These are phyloP conservation scores for Stenocarpella maydis DNA, from an alignment of 2,329 filamentous ascomycete genomes.

Conservation along the genomic window DNA sequence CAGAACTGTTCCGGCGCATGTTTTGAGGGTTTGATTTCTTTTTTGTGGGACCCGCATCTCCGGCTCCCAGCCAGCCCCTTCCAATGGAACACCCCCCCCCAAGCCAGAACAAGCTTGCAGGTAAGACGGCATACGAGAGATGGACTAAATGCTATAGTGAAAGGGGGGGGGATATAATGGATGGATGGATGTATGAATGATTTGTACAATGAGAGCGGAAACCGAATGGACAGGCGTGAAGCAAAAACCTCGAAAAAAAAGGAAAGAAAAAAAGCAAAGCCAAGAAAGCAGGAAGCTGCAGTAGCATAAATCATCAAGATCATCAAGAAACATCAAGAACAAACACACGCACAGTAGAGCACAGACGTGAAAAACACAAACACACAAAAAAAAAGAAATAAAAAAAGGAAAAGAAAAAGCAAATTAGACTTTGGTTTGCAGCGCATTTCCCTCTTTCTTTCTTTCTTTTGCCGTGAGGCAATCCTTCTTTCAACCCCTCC, in stretches of 20 bases:
- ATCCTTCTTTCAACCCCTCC: conserved; percentile 40
- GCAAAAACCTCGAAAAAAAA: background rate
- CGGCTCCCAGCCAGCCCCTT: no score
- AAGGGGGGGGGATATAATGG: no score
- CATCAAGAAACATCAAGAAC: no score
- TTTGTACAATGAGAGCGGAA: conserved; percentile 12
- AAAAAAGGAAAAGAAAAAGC: background rate
- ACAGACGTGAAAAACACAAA: no score
- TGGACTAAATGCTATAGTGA: no score
- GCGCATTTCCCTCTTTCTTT: background rate
- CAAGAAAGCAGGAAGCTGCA: background rate
- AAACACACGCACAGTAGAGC: background rate
- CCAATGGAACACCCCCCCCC: background rate
- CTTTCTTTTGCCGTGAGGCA: conserved; percentile 47
- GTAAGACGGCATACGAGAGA: no score
- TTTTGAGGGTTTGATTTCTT: background rate
- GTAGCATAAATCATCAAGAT: background rate
- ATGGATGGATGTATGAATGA: no score
- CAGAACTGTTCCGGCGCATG: conserved; percentile 11
- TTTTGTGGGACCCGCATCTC: no score
- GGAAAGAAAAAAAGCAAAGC: background rate
- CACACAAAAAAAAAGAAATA: no score
- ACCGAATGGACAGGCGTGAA: background rate
- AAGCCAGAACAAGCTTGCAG: conserved; percentile 6
- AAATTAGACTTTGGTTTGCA: conserved; percentile 3